Evolutionary conservation across 1,284 basidiomycete genomes (phyloP).

Genomic region (Phellinidium pouzarii): DNA sequence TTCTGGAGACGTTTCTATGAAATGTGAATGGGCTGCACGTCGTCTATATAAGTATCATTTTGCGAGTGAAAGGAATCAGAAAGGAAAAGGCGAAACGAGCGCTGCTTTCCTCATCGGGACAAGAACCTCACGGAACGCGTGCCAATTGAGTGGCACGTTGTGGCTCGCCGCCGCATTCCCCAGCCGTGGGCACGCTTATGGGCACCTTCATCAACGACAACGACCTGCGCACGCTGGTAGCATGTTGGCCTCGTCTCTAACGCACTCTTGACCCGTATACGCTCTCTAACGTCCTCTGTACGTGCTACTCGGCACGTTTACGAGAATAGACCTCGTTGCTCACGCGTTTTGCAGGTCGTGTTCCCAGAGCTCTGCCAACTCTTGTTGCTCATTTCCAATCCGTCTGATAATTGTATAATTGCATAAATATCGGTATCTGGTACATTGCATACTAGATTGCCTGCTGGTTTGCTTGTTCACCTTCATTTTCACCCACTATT

Average conservation of each 20-base stretch:
- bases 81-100: neutral
- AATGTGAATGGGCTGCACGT: neutral
- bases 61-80: neutral
- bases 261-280: neutral
- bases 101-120: neutral
- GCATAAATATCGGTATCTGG: slow-evolving; percentile 1
- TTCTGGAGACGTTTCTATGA: slow-evolving; percentile 1
- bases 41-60: neutral
- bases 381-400: neutral
- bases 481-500: neutral
- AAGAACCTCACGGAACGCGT: neutral
- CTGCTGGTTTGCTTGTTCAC: neutral
- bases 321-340: slow-evolving; percentile 9
- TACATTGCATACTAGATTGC: neutral
- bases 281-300: neutral
- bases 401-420: neutral
- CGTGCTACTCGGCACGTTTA: neutral
- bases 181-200: neutral
- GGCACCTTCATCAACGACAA: neutral
- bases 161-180: neutral
- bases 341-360: slow-evolving; percentile 18
- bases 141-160: neutral
- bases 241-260: neutral
- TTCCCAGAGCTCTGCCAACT: slow-evolving; percentile 8
- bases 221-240: neutral